phyloP scores from a whole-genome alignment of 2,329 filamentous ascomycete species.

The Fusarium piperis region DNA sequence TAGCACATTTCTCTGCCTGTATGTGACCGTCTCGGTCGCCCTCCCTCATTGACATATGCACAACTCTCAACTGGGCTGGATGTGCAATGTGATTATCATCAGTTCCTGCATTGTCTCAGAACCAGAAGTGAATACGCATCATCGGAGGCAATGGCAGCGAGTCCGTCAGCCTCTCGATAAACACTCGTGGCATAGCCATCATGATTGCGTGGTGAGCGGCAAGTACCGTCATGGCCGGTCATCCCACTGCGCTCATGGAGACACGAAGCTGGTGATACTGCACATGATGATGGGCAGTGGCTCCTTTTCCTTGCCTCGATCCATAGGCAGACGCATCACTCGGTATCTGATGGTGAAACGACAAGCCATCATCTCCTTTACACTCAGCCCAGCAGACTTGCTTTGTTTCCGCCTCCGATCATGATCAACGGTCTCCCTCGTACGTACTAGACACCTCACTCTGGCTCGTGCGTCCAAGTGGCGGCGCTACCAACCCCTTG shows the following conservation, averaged over 20 bases:
- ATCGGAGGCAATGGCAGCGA: neutral
- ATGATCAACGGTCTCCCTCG: neutral
- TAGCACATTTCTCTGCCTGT: neutral
- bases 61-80: neutral
- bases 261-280: neutral
- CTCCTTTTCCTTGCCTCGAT: neutral
- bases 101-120: conserved; percentile 3
- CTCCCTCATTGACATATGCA: neutral
- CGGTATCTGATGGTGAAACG: conserved; percentile 21
- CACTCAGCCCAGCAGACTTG: neutral
- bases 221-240: conserved; percentile 20
- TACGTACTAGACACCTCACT: conserved; percentile 12
- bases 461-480: conserved; percentile 32
- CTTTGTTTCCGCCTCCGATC: neutral
- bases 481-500: conserved; percentile 42
- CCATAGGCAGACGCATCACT: neutral
- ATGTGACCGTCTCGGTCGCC: neutral
- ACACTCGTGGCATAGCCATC: conserved; percentile 7
- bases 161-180: neutral
- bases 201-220: neutral
- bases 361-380: neutral
- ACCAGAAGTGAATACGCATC: neutral
- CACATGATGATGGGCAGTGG: conserved; percentile 5
- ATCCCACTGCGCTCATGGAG: conserved; percentile 16
- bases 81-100: neutral